A percentile compares a stretch with the other conserved stretches of the same genome.
These are phyloP conservation scores for Metarhizium album DNA, from an alignment of 2,329 filamentous ascomycete species.

Conservation along the genomic window DNA sequence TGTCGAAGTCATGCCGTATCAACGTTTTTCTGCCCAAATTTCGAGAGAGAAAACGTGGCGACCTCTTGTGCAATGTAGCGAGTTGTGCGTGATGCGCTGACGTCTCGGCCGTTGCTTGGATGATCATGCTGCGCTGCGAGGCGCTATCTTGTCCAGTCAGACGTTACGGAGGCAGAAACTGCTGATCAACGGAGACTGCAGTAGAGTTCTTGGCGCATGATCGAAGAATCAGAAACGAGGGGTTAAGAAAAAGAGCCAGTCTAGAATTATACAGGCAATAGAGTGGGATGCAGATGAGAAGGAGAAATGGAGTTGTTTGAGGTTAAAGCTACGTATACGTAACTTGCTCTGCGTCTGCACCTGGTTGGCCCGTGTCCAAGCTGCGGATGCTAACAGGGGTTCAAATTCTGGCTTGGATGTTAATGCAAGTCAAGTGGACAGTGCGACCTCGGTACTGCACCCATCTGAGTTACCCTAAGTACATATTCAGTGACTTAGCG, in stretches of 20 bases:
- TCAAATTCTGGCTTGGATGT: background rate
- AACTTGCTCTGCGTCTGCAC: background rate
- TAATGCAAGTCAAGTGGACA: no score
- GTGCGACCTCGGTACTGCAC: no score
- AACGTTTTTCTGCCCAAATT: background rate
- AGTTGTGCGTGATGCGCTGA: conserved; percentile 9
- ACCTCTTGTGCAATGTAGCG: conserved; percentile 7
- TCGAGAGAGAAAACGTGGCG: conserved; percentile 4
- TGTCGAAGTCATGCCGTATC: conserved; percentile 46
- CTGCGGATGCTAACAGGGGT: background rate
- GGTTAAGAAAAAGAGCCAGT: background rate
- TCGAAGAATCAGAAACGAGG: background rate
- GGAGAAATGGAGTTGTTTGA: background rate
- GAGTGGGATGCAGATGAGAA: background rate
- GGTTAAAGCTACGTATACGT: background rate
- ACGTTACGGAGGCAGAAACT: background rate
- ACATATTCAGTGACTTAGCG: no score
- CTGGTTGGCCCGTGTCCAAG: background rate
- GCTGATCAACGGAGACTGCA: conserved; percentile 1
- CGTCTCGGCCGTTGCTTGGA: conserved; percentile 6
- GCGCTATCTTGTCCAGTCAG: background rate
- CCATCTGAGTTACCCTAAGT: no score
- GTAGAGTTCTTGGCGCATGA: conserved; percentile 9
- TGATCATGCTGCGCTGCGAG: conserved; percentile 12
- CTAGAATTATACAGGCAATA: background rate